Evolutionary conservation across 371 early-diverging fungal species (phyloP).

Genomic region (Coemansia sp.): DNA sequence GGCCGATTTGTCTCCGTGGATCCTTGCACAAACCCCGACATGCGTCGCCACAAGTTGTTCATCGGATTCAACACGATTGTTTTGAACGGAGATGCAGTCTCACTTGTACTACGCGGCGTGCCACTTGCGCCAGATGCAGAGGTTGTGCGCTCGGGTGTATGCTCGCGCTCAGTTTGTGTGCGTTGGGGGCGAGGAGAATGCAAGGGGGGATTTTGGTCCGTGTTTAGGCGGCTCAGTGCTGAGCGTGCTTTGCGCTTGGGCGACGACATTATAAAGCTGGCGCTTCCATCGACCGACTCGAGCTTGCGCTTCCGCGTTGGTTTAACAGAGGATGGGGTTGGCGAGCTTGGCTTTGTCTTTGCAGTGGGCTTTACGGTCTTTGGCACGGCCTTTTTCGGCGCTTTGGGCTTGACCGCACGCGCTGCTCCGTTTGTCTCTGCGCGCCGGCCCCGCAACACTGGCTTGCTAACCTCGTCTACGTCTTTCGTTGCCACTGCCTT

Average conservation of each 20-base stretch:
- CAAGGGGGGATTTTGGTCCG: not conserved
- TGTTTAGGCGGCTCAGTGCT: constrained; percentile 11
- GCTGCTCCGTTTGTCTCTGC: not conserved
- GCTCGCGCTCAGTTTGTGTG: constrained; percentile 20
- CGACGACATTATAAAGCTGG: constrained; percentile 51
- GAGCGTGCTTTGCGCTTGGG: constrained; percentile 49
- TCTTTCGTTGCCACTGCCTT: constrained; percentile 3
- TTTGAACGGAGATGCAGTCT: constrained; percentile 44
- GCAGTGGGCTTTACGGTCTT: not conserved
- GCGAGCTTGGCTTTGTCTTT: not conserved
- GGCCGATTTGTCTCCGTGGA: not conserved
- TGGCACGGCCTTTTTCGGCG: not conserved
- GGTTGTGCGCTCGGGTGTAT: not conserved
- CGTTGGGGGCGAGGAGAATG: no score
- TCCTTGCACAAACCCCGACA: constrained; percentile 47
- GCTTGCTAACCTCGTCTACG: constrained; percentile 3
- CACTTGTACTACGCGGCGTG: not conserved
- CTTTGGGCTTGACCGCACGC: not conserved
- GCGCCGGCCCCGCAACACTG: not conserved
- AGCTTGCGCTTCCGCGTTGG: constrained; percentile 14
- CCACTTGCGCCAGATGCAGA: not conserved
- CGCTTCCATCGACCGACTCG: constrained; percentile 1
- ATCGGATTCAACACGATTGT: constrained; percentile 39
- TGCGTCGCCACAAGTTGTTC: constrained; percentile 36
- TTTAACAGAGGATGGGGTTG: no score